Conservation (phyloP, 345 rosid genomes). For the Populus deltoides region DNA sequence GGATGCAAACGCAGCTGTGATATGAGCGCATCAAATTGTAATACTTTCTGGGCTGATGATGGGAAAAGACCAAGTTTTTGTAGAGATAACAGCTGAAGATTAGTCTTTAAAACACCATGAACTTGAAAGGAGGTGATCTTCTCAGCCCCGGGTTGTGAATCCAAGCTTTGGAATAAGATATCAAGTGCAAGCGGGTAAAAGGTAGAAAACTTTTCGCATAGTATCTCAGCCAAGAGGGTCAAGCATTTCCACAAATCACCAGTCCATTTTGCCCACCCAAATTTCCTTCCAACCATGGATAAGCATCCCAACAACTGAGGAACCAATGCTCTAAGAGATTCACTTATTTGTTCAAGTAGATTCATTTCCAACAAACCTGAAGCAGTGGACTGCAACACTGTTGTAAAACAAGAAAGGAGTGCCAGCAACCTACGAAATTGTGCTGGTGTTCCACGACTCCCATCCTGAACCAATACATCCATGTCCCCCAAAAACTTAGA, state of each 20-base stretch:
- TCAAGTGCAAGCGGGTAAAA: conserved; percentile 64
- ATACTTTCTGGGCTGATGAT: conserved; percentile 63
- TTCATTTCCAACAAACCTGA: conserved; percentile 87
- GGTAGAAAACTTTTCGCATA: conserved; percentile 64
- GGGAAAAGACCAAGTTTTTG: conserved; percentile 77
- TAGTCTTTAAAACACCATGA: conserved; percentile 82
- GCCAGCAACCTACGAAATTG: conserved; percentile 82
- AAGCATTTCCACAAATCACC: conserved; percentile 81
- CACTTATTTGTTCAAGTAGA: conserved; percentile 71
- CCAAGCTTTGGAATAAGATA: conserved; percentile 71
- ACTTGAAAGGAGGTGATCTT: conserved; percentile 65
- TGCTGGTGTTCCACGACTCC: conserved; percentile 59
- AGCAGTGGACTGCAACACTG: conserved; percentile 82
- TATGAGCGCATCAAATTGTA: conserved; percentile 64
- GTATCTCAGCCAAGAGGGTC: conserved; percentile 91
- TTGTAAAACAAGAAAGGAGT: conserved; percentile 84
- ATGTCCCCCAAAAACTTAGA: conserved; percentile 80
- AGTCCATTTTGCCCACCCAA: conserved; percentile 89
- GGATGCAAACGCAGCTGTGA: conserved; percentile 82
- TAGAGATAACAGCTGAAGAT: conserved; percentile 83
- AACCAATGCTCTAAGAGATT: conserved; percentile 67
- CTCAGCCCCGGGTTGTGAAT: conserved; percentile 41
- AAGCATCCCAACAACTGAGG: conserved; percentile 72
- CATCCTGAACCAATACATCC: conserved; percentile 82
- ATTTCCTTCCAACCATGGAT: conserved; percentile 70